A percentile compares a stretch with the other conserved stretches of the same genome.
Evolutionary conservation across 768 basidiomycete genomes (phyloP).

Genomic region (Mycena latifolia): DNA sequence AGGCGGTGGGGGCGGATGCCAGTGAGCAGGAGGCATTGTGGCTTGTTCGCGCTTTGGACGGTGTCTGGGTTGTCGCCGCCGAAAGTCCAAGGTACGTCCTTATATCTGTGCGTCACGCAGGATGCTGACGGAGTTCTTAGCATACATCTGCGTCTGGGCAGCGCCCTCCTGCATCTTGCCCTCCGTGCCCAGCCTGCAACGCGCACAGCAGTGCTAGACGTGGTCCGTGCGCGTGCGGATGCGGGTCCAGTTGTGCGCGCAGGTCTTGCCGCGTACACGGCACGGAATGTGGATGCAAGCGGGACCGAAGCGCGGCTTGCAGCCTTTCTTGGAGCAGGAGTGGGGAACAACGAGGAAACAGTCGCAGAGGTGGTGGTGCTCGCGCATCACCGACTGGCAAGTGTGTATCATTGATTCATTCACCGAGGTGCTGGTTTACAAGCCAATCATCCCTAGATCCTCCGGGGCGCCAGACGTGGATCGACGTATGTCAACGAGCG

Average conservation of each 20-base stretch:
- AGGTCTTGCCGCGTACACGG: constrained; percentile 26
- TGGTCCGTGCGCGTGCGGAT: constrained; percentile 27
- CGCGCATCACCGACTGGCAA: constrained; percentile 44
- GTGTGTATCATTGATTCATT: constrained; percentile 57
- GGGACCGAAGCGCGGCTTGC: constrained; percentile 29
- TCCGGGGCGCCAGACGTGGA: constrained; percentile 73
- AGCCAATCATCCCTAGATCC: constrained; percentile 49
- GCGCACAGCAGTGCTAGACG: constrained; percentile 26
- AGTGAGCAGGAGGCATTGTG: constrained; percentile 31
- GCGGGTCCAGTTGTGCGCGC: constrained; percentile 25
- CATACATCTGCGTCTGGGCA: constrained; percentile 26
- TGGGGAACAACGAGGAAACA: constrained; percentile 28
- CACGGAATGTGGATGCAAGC: constrained; percentile 18
- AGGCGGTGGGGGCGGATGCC: constrained; percentile 7
- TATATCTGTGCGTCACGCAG: neutral
- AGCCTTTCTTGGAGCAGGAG: constrained; percentile 32
- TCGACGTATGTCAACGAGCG: constrained; percentile 82
- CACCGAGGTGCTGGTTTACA: constrained; percentile 22
- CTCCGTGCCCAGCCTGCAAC: constrained; percentile 33
- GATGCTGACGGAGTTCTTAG: constrained; percentile 7
- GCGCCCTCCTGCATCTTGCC: constrained; percentile 29
- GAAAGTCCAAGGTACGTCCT: constrained; percentile 15
- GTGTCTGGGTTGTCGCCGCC: constrained; percentile 21
- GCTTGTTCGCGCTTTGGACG: constrained; percentile 33
- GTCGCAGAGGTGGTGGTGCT: constrained; percentile 29